phyloP scores from a whole-genome alignment of 2,329 filamentous ascomycete species.

The Leptographium wingfieldii region DNA sequence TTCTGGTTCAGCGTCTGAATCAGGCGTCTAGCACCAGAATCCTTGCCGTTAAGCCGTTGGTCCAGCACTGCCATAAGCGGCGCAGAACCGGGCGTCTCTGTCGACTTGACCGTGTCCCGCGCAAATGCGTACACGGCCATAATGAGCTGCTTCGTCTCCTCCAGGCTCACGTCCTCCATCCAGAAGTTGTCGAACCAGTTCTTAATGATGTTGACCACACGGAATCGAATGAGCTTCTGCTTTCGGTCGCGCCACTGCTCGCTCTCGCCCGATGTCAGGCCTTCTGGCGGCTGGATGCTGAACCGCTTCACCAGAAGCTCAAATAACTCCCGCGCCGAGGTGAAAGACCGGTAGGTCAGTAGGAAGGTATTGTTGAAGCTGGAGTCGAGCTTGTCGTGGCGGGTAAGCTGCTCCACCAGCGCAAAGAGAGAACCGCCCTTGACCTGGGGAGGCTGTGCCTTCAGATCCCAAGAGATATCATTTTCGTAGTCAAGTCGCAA shows the following conservation, averaged over 20 bases:
- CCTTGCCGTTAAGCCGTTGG: slow-evolving; percentile 77
- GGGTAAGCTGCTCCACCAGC: slow-evolving; percentile 85
- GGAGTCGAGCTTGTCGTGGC: slow-evolving; percentile 89
- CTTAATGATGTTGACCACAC: slow-evolving; percentile 95
- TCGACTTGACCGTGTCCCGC: slow-evolving; percentile 81
- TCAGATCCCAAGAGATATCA: slow-evolving; percentile 82
- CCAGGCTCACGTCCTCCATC: slow-evolving; percentile 80
- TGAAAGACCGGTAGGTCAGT: slow-evolving; percentile 92
- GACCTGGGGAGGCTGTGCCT: slow-evolving; percentile 60
- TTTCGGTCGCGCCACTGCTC: slow-evolving; percentile 87
- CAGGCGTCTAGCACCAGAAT: slow-evolving; percentile 72
- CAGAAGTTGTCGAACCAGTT: slow-evolving; percentile 98
- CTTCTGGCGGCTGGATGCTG: slow-evolving; percentile 80
- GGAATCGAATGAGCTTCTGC: slow-evolving; percentile 89
- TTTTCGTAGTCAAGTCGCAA: slow-evolving; percentile 76
- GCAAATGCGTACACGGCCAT: slow-evolving; percentile 84
- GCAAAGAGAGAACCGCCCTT: slow-evolving; percentile 83
- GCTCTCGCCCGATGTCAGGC: slow-evolving; percentile 61
- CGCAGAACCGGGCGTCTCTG: slow-evolving; percentile 78
- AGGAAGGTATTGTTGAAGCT: slow-evolving; percentile 97
- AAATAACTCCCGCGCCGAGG: slow-evolving; percentile 78
- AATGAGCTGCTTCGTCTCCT: slow-evolving; percentile 72
- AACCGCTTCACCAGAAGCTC: slow-evolving; percentile 87
- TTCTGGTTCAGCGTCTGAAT: slow-evolving; percentile 76
- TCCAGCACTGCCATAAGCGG: slow-evolving; percentile 80